Evolutionary conservation across 345 rosid genomes (phyloP).

Genomic region (Fremontodendron californicum): DNA sequence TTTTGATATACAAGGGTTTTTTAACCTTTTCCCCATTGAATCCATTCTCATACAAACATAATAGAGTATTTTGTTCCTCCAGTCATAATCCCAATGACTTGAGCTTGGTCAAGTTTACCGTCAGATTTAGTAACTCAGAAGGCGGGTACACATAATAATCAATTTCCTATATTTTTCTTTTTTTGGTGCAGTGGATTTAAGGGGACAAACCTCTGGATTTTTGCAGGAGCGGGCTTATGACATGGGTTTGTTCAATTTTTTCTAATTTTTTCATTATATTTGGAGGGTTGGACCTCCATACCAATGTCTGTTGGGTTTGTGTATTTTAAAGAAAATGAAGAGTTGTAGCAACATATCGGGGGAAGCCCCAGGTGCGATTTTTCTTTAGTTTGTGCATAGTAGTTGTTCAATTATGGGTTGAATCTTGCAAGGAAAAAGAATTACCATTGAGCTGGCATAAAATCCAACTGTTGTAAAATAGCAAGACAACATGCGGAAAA

Average conservation of each 20-base stretch:
- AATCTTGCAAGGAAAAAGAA: constrained; percentile 19
- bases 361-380: too few relatives aligned
- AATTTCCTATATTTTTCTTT: not conserved
- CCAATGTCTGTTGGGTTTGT: not conserved
- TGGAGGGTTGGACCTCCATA: not conserved
- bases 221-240: not conserved
- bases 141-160: not conserved
- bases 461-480: constrained; percentile 86
- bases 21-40: not conserved
- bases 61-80: not conserved
- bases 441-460: constrained; percentile 86
- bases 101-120: not conserved
- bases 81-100: not conserved
- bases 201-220: too few relatives aligned
- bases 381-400: not conserved
- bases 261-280: not conserved
- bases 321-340: not conserved
- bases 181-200: not conserved
- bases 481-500: constrained; percentile 90
- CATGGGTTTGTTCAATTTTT: not conserved
- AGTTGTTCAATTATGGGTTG: constrained; percentile 1
- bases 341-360: not conserved
- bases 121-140: not conserved
- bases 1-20: not conserved
- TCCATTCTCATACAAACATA: not conserved